A percentile compares a stretch with the other conserved stretches of the same genome.
Conservation (phyloP, 1,139 yeast species). For the Nakaseomyces sp. region DNA sequence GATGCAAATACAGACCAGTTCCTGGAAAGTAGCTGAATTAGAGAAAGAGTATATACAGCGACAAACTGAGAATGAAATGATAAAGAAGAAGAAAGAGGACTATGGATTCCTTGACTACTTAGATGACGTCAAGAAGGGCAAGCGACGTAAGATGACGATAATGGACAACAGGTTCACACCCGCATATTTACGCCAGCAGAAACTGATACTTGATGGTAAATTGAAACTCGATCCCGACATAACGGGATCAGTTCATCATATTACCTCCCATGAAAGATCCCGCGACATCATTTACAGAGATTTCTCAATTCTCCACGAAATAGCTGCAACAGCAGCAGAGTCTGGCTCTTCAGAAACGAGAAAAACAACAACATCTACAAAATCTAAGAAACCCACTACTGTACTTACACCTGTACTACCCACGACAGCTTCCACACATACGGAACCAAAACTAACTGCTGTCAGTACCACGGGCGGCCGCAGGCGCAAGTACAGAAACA, state of each 20-base stretch:
- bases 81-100: slow-evolving; percentile 9
- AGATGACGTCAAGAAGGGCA: slow-evolving; percentile 17
- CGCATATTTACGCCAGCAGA: background rate
- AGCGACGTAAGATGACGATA: slow-evolving; percentile 17
- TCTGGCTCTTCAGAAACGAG: no score
- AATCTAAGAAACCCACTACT: background rate
- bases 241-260: background rate
- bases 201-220: background rate
- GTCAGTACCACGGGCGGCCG: background rate
- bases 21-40: slow-evolving; percentile 19
- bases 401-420: background rate
- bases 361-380: background rate
- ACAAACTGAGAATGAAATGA: slow-evolving; percentile 12
- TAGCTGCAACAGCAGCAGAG: background rate
- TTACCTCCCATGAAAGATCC: slow-evolving; percentile 1
- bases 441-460: background rate
- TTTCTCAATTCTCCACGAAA: slow-evolving; percentile 1
- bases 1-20: slow-evolving; percentile 26
- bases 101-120: slow-evolving; percentile 22
- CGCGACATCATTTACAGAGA: background rate
- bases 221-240: slow-evolving; percentile 2
- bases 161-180: slow-evolving; percentile 12
- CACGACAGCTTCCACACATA: background rate
- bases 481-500: slow-evolving; percentile 4
- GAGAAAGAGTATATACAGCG: slow-evolving; percentile 20